phyloP scores from a whole-genome alignment of 805 yeast genomes.

The Pichia ethanolica region DNA sequence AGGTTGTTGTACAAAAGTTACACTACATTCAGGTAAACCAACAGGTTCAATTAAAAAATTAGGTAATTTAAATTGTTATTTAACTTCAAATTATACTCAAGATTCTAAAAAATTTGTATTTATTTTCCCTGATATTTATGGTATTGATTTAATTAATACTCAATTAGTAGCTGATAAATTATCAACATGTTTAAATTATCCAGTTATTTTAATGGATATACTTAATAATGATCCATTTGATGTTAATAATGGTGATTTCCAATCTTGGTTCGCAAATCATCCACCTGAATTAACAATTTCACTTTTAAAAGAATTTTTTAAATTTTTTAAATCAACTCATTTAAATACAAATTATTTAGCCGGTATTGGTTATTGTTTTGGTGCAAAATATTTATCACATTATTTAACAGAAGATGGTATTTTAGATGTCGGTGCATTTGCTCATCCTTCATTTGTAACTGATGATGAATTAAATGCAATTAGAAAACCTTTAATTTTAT shows the following conservation, averaged over 20 bases:
- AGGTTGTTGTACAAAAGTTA: constrained; percentile 9
- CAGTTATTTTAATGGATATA: constrained; percentile 71
- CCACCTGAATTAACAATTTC: constrained; percentile 39
- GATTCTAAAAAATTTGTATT: constrained; percentile 42
- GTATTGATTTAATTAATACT: constrained; percentile 50
- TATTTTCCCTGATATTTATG: constrained; percentile 64
- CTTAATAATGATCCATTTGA: constrained; percentile 48
- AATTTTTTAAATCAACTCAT: constrained; percentile 34
- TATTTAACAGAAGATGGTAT: constrained; percentile 34
- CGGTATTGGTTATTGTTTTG: constrained; percentile 76
- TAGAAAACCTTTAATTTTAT: constrained; percentile 54
- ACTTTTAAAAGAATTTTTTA: constrained; percentile 42
- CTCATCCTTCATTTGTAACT: constrained; percentile 75
- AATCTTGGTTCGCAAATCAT: constrained; percentile 38
- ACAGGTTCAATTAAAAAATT: constrained; percentile 36
- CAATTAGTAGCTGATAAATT: constrained; percentile 59
- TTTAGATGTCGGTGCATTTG: constrained; percentile 57
- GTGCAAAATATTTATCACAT: constrained; percentile 63
- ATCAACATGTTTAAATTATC: constrained; percentile 49
- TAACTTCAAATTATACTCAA: constrained; percentile 36
- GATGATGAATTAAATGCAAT: constrained; percentile 58
- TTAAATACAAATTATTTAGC: constrained; percentile 41
- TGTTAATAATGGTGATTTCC: constrained; percentile 11
- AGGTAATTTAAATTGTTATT: constrained; percentile 39
- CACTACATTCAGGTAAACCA: constrained; percentile 33